Percentiles rank a stretch among this genome's conserved stretches.
Evolutionary conservation across 179 eudicot species (phyloP).

Genomic region (Sideroxylon spinosum): DNA sequence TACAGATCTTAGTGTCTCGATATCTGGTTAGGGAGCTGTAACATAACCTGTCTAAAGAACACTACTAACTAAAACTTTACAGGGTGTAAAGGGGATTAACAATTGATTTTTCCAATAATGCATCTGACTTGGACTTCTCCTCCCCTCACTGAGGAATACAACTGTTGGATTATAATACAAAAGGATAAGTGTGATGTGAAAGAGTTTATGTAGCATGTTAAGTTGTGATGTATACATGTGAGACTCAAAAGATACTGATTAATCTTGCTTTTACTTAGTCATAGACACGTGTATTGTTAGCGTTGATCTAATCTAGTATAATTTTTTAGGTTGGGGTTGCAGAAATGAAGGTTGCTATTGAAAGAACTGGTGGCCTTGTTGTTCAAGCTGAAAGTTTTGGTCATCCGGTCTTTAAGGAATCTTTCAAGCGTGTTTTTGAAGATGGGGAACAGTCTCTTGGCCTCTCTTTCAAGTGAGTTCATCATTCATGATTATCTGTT

Average conservation of each 20-base stretch:
- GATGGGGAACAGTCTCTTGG: conserved; percentile 85
- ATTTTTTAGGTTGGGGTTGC: conserved; percentile 84
- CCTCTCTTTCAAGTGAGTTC: conserved; percentile 80
- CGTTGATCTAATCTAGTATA: conserved; percentile 8
- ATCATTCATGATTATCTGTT: conserved; percentile 6
- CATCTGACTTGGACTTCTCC: neutral
- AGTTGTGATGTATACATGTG: neutral
- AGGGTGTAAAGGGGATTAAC: neutral
- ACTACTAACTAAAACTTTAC: neutral
- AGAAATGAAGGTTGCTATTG: conserved; percentile 95
- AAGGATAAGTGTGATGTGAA: neutral
- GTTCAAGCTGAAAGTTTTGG: conserved; percentile 96
- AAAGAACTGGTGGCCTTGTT: conserved; percentile 95
- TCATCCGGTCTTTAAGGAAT: conserved; percentile 91
- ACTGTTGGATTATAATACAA: neutral
- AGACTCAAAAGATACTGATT: neutral
- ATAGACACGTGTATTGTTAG: neutral
- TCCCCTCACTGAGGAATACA: neutral
- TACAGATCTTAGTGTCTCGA: neutral
- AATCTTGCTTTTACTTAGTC: neutral
- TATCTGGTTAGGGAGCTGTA: neutral
- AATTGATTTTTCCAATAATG: neutral
- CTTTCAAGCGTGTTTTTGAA: conserved; percentile 83
- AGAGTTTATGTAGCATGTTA: neutral
- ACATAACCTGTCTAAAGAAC: neutral